These are phyloP conservation scores for Eimeria brunetti DNA, from an alignment of 169 alveolate species.

Conservation along the genomic window DNA sequence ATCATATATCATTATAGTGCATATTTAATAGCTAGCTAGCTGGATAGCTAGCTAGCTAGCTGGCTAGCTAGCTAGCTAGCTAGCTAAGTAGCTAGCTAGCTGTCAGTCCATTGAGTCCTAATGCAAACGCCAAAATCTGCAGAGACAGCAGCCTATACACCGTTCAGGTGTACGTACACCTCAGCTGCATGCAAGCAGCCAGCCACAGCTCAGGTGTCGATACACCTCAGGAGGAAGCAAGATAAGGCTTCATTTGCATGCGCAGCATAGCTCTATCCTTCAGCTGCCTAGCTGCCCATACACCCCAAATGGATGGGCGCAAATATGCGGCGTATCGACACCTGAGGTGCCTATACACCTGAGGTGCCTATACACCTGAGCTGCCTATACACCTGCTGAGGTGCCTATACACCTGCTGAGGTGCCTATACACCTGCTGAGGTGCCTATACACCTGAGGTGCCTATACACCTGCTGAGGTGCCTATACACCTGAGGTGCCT, in stretches of 20 bases:
- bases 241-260: not conserved
- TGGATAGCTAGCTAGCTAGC: too few species aligned
- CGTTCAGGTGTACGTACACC: too few species aligned
- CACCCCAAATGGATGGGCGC: too few species aligned
- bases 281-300: not conserved
- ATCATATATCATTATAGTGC: too few species aligned
- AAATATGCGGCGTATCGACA: too few species aligned
- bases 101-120: too few species aligned
- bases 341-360: not conserved
- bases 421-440: not conserved
- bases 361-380: conserved; percentile 26
- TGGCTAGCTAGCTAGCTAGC: too few species aligned
- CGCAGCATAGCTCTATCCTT: not conserved
- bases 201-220: not conserved
- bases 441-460: not conserved
- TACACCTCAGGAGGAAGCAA: too few species aligned
- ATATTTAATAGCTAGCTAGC: too few species aligned
- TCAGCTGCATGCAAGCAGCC: not conserved
- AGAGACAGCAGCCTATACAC: too few species aligned
- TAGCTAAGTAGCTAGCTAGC: too few species aligned
- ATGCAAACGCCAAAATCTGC: too few species aligned
- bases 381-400: not conserved
- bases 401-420: not conserved
- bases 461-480: not conserved
- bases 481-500: not conserved